Evolutionary conservation across 148 eudicot species (phyloP), one percentile per base, ranked within the genome.

Genomic region (Polygonum maritimum): DNA sequence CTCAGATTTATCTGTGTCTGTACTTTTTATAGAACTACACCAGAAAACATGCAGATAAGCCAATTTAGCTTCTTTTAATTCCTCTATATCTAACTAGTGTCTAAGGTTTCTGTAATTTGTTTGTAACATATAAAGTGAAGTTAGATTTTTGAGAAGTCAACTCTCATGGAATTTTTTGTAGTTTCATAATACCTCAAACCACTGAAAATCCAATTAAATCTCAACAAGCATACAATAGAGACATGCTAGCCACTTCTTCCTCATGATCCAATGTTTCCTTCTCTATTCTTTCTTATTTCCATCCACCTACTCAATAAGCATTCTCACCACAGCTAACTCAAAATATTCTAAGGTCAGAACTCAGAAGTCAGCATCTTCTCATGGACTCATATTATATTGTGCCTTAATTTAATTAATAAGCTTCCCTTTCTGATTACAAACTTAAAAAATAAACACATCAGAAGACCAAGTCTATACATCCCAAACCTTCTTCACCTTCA

Each of bases 341-440:
- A 19, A 57, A 57, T 13, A 12, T 63, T 63, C 40, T 31, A 63
- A 63, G 40, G 38, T 65, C 70, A 65, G 31, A 26, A 26, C 38
- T 60, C 70, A 57, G 31, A 26, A 26, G 69, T 60, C 70, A 57
- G 65, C 65, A 65, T 65, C 70, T 65, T 65, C 41, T 65, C 41
- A 65, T 65, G 31, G 31, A 26, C 31, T 26, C 31, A 26, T 26
- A 26, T 26, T 26, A 65, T 65, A 14, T 65, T 65, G 70, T 35
- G 19, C 19, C 41, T 65, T 65, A 14, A 12, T 65, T 2, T 12
- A 65, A 35, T 33, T 1, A 65, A 35, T 26, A 26, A 26, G 31
- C 31, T 13, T 33, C 41, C n/a, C 70, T 41, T 12, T 65, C 8
- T 33, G 13, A 22, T 63, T 63, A 63, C 70, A 40, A 63, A 63